Evolutionary conservation across 73 alveolate genomes (phyloP).

Genomic region (Durusdinium trenchii): DNA sequence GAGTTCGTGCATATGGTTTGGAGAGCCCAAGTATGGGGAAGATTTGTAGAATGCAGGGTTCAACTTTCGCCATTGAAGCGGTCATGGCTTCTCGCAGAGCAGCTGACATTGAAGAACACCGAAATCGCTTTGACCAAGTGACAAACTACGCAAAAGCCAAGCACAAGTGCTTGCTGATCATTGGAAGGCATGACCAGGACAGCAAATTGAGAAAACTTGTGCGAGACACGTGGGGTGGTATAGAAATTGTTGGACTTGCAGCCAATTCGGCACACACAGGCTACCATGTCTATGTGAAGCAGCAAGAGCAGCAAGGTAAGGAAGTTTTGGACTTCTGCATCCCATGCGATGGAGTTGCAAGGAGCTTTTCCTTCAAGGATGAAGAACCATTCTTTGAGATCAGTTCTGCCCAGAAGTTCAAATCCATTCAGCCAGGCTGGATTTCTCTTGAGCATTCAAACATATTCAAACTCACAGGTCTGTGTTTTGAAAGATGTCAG

Average conservation of each 20-base stretch:
- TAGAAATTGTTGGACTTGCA: not conserved
- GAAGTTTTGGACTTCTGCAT: conserved; percentile 48
- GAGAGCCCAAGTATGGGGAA: not conserved
- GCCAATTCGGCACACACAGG: not conserved
- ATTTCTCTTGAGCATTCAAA: too few relatives aligned
- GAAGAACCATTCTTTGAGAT: too few relatives aligned
- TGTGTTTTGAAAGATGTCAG: too few relatives aligned
- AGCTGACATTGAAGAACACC: not conserved
- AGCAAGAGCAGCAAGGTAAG: not conserved
- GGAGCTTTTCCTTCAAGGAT: too few relatives aligned
- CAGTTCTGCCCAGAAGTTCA: too few relatives aligned
- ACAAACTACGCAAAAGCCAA: not conserved
- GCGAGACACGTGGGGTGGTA: not conserved
- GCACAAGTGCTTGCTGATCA: not conserved
- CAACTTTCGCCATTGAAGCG: not conserved
- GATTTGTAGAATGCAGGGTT: not conserved
- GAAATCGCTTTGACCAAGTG: not conserved
- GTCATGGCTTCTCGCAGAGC: not conserved
- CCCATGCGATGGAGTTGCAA: conserved; percentile 82
- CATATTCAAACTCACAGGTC: too few relatives aligned
- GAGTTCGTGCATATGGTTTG: not conserved
- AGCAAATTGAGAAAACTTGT: not conserved
- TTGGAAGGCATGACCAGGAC: not conserved
- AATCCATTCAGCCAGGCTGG: too few relatives aligned
- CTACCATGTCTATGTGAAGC: not conserved